Percentiles rank a stretch among this genome's conserved stretches.
Conservation (phyloP, 352 stramenopile species). For the Pythium apleroticum region DNA sequence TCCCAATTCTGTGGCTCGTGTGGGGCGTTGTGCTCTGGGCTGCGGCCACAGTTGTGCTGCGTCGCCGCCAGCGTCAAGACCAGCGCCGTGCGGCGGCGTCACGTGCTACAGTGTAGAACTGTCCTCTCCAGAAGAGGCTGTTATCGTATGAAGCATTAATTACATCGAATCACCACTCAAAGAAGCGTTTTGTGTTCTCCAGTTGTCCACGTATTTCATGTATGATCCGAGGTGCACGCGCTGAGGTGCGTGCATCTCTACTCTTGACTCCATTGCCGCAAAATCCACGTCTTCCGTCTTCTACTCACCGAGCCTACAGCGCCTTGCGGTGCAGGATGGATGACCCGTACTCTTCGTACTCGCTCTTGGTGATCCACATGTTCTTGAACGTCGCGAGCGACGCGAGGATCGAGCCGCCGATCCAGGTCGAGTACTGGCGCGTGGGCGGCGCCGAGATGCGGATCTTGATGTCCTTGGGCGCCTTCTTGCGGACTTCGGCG, state of each 20-base stretch:
- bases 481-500: constrained; percentile 91
- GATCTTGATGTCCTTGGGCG: constrained; percentile 92
- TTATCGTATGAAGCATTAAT: no score
- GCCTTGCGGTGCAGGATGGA: constrained; percentile 98
- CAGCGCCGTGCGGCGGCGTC: neutral
- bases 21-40: constrained; percentile 75
- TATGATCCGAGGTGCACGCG: neutral
- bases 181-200: neutral
- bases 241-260: neutral
- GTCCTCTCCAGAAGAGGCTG: neutral
- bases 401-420: constrained; percentile 97
- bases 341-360: constrained; percentile 98
- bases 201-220: constrained; percentile 6
- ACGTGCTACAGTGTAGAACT: neutral
- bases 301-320: constrained; percentile 45
- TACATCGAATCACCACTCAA: neutral
- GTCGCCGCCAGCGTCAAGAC: constrained; percentile 7
- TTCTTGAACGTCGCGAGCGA: constrained; percentile 98
- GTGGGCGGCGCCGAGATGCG: constrained; percentile 96
- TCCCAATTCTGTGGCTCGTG: constrained; percentile 69
- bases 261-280: neutral
- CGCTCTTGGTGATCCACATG: constrained; percentile 98
- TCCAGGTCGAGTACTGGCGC: constrained; percentile 95
- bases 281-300: neutral
- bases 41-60: constrained; percentile 41